Conservation (phyloP, 1,284 basidiomycete species). For the Sporisorium scitamineum region DNA sequence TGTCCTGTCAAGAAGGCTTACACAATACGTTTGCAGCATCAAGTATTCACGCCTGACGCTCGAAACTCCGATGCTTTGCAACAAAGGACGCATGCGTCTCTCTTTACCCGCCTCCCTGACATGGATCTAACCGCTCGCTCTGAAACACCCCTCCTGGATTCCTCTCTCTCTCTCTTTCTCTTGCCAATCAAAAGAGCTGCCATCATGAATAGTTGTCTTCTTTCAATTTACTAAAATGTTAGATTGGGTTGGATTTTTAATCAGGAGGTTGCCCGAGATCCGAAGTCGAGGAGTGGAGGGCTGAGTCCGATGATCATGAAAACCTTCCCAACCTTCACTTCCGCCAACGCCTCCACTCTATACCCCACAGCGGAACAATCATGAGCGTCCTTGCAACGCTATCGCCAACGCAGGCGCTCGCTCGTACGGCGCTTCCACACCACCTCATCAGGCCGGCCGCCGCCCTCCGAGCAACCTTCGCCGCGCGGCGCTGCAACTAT, state of each 20-base stretch:
- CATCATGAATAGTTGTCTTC: background rate
- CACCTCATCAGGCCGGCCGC: background rate
- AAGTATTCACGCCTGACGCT: background rate
- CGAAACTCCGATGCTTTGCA: background rate
- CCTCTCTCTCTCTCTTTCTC: too few relatives aligned
- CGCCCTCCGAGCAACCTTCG: background rate
- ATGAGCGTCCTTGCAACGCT: background rate
- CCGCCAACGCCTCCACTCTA: background rate
- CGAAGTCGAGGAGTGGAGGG: background rate
- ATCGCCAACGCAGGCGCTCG: background rate
- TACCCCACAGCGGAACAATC: background rate
- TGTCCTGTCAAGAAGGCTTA: background rate
- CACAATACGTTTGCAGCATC: too few relatives aligned
- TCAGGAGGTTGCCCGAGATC: background rate
- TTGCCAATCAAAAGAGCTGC: background rate
- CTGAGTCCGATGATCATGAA: background rate
- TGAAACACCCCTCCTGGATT: too few relatives aligned
- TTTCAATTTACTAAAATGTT: background rate
- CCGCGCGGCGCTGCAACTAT: constrained; percentile 13
- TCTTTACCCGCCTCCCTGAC: background rate
- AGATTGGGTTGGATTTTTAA: background rate
- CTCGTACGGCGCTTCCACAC: background rate
- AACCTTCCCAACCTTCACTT: background rate
- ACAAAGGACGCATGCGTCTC: background rate
- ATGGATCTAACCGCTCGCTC: background rate